Base-by-base conservation (phyloP, 2,329 filamentous ascomycete species). In the Xylaria sp. region DNA sequence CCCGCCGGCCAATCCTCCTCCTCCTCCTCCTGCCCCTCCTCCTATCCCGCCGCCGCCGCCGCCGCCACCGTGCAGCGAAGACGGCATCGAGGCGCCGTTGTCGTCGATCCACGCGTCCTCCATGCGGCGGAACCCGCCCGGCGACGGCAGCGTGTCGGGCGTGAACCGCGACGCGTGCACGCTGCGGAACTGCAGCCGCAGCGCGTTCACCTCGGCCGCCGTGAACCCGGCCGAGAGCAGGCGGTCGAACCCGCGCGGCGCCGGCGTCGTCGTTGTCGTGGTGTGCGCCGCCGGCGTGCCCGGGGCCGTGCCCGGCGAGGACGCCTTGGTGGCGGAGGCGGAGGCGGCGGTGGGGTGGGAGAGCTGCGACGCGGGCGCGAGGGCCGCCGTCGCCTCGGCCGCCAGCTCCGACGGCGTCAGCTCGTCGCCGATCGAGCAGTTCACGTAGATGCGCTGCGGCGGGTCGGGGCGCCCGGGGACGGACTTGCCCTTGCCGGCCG, bases 81-180 rank as follows among this genome's bases (percentile, higher is more conserved):
- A 39, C 5, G 60, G 52, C 20, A 51, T 38, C 16, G 54, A 44
- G 56, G 65, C 65, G 21, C 73, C 72, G 55, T 85, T 86, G 50
- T 84, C 83, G 65, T 97, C 93, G 58, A 97, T 88, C 93, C 93
- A 97, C 9, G 86, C 79, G 66, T 97, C 93, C 71, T 97, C 93
- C 68, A 97, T 82, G 19, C 83, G 78, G 13, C 91, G 85, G 64
- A 97, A 77, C 22, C 87, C 83, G 57, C 88, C 81, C 0, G 90
- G 89, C 9, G 84, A 87, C 1, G 93, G 93, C 88, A 96, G 91
- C 0, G 89, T 90, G 69, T 96, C 92, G 0, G 91, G 91, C 1
- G 92, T 95, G 69, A 90, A 91, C 21, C 89, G 88, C 60, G 88
- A 84, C 24, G 88, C 84, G 67, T 96, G 90, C 59, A 96, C 90